Conservation (phyloP, 306 rosid genomes). For the Elaeagnus macrophylla region DNA sequence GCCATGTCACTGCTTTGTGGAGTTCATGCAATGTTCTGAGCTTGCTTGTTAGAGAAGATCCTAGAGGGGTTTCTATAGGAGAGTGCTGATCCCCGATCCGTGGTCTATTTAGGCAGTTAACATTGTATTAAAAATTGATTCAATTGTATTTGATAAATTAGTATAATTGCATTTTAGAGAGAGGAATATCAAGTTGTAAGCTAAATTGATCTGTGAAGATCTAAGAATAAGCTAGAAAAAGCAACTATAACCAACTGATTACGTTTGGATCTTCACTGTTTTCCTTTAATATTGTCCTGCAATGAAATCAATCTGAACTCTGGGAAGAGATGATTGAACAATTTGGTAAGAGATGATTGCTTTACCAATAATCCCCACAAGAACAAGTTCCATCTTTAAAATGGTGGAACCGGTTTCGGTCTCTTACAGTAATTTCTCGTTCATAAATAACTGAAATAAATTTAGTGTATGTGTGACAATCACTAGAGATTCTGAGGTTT, state of each 20-base stretch:
- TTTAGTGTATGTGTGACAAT: constrained; percentile 73
- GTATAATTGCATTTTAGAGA: background rate
- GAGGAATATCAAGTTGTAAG: background rate
- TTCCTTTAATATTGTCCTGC: constrained; percentile 6
- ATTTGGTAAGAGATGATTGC: background rate
- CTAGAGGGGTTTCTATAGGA: constrained; percentile 84
- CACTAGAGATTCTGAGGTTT: constrained; percentile 74
- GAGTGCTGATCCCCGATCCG: constrained; percentile 64
- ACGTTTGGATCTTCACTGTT: background rate
- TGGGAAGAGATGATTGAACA: background rate
- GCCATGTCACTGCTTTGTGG: constrained; percentile 51
- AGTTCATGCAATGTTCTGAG: constrained; percentile 55
- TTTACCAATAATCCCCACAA: constrained; percentile 73
- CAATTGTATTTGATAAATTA: constrained; percentile 3
- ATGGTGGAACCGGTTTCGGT: constrained; percentile 65
- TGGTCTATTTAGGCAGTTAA: constrained; percentile 59
- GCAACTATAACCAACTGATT: background rate
- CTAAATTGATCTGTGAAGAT: background rate
- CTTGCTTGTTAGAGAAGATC: constrained; percentile 92
- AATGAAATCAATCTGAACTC: constrained; percentile 5
- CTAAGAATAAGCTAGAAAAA: background rate
- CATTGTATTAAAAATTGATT: constrained; percentile 23
- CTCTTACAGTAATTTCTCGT: constrained; percentile 60
- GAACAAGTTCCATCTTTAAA: constrained; percentile 81
- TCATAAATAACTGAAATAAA: constrained; percentile 51